Conservation (phyloP, 257 asterid genomes). For the Solanum sparsipilum region DNA sequence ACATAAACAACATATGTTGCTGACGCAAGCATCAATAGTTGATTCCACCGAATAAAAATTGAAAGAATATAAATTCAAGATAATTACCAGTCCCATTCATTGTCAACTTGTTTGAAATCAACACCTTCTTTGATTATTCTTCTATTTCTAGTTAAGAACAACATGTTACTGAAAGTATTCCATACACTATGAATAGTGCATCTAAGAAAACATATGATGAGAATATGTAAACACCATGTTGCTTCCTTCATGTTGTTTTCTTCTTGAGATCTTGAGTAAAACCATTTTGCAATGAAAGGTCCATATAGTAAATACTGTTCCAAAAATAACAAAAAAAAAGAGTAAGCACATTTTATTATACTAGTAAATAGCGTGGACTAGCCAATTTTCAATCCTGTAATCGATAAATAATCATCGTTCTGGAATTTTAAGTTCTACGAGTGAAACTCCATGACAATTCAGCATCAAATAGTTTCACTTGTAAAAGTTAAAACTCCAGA, state of each 20-base stretch:
- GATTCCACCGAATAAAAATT: not conserved
- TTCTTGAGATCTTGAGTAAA: slow-evolving; percentile 39
- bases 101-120: slow-evolving; percentile 76
- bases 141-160: slow-evolving; percentile 59
- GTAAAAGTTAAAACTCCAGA: not conserved
- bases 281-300: slow-evolving; percentile 43
- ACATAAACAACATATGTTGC: not conserved
- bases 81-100: slow-evolving; percentile 74
- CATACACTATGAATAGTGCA: slow-evolving; percentile 28
- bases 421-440: not conserved
- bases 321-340: not conserved
- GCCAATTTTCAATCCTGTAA: not conserved
- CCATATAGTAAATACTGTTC: slow-evolving; percentile 51
- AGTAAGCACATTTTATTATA: not conserved
- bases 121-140: slow-evolving; percentile 56
- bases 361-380: not conserved
- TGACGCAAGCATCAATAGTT: not conserved
- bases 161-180: slow-evolving; percentile 56
- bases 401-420: not conserved
- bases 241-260: slow-evolving; percentile 17
- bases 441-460: not conserved
- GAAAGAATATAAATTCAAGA: not conserved
- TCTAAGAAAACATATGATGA: slow-evolving; percentile 46
- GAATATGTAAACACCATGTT: slow-evolving; percentile 50
- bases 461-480: not conserved